Base-by-base conservation (phyloP, 306 rosid species). In the Hippophae gyantsensis region DNA sequence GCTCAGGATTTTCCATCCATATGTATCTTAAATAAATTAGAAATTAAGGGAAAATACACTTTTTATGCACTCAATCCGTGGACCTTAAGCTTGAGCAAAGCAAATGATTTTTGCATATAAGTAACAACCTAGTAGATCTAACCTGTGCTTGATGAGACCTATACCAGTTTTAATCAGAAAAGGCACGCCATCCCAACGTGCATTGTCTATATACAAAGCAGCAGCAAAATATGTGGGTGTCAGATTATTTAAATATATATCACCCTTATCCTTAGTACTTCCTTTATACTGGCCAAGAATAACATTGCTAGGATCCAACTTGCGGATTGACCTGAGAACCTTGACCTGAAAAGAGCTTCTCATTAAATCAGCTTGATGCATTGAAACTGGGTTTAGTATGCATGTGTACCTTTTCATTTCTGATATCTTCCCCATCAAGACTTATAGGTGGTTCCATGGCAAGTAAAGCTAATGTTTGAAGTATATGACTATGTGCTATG, bases 181-280 rank as follows among this genome's bases (percentile, higher is more conserved):
- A 47, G 97, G 97, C 70, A 90, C 97, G 25, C 97, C 97, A 57
- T 90, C 96, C 96, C 97, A 90, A n/a, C 95, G 80, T 64, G 92
- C 96, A 75, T 87, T 90, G 74, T 90, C 89, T 49, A 85, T 82
- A 69, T 77, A 83, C 60, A 90, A 57, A 53, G 89, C 94, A 79
- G 90, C 84, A 55, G 94, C 87, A 10, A 84, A 87, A 79, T 84
- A 90, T 52, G 96, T 90, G 45, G 97, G 95, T 7, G 95, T 83
- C 73, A 78, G 76, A 55, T 78, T 78, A 65, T 90, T 74, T 56
- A 73, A 67, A 75, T 52, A 72, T 7, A 61, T 55, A 60, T 79
- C 85, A 49, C 75, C 77, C 55, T 72, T 78, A 62, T 79, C 81
- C 43, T 71, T 55, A 10, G 68, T 56, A 72, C 85, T 81, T 46